Evolutionary conservation across 2,329 filamentous ascomycete species (phyloP), one percentile per base, ranked within the genome.

Genomic region (Chrysosporium queenslandicum): DNA sequence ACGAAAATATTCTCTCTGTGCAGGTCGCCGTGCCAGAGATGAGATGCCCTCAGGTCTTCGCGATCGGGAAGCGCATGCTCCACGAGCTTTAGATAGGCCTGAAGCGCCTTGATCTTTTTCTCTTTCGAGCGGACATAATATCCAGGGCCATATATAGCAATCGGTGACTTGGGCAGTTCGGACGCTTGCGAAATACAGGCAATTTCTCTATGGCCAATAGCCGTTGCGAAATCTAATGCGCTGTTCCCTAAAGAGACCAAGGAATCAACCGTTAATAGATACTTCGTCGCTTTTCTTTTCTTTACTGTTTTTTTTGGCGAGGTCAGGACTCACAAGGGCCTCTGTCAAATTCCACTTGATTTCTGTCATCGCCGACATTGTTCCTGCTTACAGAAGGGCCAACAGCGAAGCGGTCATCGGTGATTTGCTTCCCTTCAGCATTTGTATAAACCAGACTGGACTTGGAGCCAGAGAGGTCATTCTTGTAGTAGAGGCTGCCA

Each of bases 1-100:
- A 71, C 63, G 54, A 72, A 72, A 29, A 73, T 59, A 54, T 72
- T 73, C 7, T 61, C 58, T 12, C 65, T 52, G 56, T 68, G 67
- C 18, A 72, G 59, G 58, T 72, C 68, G 37, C 58, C 60, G n/a
- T n/a, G n/a, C n/a, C n/a, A n/a, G n/a, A n/a, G n/a, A n/a, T n/a
- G n/a, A n/a, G n/a, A n/a, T n/a, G n/a, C n/a, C n/a, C n/a, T n/a
- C n/a, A n/a, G n/a, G n/a, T n/a, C n/a, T n/a, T n/a, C n/a, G n/a
- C n/a, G n/a, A n/a, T 16, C 32, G 16, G 51, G 45, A 49, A 25
- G 40, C 12, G 37, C 9, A 27, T 53, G 48, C 40, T 43, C 40
- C 12, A 39, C 21, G 14, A 53, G 7, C 6, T 48, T 53, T 12
- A 53, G 37, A 50, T 53, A 53, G 4, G 16, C 32, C 29, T 52